phyloP scores from a whole-genome alignment of 352 stramenopile species.

The Elongisporangium senticosum region DNA sequence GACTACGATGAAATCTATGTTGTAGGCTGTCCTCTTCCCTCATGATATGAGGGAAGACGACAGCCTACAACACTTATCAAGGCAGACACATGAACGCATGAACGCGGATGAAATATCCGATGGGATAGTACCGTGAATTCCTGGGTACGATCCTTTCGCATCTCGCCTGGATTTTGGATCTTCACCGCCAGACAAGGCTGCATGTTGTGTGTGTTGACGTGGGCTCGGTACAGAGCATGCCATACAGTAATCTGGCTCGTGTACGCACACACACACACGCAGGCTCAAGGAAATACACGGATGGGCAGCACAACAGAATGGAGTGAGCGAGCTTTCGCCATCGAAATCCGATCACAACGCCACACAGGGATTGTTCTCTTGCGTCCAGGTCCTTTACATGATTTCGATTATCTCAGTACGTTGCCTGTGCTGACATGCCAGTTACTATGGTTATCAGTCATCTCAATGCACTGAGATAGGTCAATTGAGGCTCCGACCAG shows the following conservation, averaged over 20 bases:
- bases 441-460: background rate
- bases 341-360: background rate
- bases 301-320: background rate
- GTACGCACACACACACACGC: background rate
- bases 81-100: no score
- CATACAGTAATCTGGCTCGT: background rate
- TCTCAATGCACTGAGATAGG: background rate
- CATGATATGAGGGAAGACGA: no score
- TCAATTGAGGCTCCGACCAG: background rate
- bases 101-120: no score
- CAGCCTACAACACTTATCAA: no score
- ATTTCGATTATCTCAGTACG: background rate
- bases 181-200: background rate
- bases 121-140: slow-evolving; percentile 10
- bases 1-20: slow-evolving; percentile 8
- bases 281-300: background rate
- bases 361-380: background rate
- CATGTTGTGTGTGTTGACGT: no score
- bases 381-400: background rate
- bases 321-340: background rate
- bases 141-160: slow-evolving; percentile 1
- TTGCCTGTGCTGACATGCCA: no score
- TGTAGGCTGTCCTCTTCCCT: background rate
- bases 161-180: background rate
- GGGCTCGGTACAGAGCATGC: no score